Evolutionary conservation across 2,329 filamentous ascomycete species (phyloP).

Genomic region (Lasiodiplodia sp.): DNA sequence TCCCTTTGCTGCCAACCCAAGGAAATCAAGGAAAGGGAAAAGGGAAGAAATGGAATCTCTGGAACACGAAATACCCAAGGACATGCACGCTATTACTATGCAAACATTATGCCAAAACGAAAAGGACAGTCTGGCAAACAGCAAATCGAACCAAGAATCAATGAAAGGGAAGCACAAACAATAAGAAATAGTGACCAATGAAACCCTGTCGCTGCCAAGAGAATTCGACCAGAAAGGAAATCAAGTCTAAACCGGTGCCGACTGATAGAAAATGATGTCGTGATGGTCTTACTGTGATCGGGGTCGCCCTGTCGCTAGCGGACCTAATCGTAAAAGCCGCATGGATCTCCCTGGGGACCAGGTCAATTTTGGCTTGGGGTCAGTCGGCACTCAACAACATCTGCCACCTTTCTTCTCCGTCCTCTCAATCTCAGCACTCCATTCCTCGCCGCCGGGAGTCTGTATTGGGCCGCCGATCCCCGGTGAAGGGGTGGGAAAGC

Average conservation of each 20-base stretch:
- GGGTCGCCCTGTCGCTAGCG: not conserved
- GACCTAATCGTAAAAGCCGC: not conserved
- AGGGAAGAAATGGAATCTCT: not conserved
- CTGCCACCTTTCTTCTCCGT: conserved; percentile 44
- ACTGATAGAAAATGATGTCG: not conserved
- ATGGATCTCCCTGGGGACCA: not conserved
- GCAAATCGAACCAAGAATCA: conserved; percentile 2
- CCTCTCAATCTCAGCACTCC: conserved; percentile 44
- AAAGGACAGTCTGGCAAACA: not conserved
- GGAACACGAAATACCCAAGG: not conserved
- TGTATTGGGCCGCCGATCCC: conserved; percentile 35
- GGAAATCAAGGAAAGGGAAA: not conserved
- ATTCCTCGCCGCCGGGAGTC: conserved; percentile 41
- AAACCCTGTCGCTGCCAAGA: conserved; percentile 25
- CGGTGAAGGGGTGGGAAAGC: conserved; percentile 59
- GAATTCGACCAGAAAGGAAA: conserved; percentile 11
- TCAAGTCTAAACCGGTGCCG: not conserved
- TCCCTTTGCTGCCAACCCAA: not conserved
- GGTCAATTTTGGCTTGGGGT: not conserved
- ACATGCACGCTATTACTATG: conserved; percentile 14
- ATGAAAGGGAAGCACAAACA: not conserved
- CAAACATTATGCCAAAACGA: not conserved
- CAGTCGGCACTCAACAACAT: conserved; percentile 40
- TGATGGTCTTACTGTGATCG: not conserved
- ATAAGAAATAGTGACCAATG: conserved; percentile 9